These are phyloP conservation scores for Ustilago nuda DNA, from an alignment of 1,284 basidiomycete species.

Conservation along the genomic window DNA sequence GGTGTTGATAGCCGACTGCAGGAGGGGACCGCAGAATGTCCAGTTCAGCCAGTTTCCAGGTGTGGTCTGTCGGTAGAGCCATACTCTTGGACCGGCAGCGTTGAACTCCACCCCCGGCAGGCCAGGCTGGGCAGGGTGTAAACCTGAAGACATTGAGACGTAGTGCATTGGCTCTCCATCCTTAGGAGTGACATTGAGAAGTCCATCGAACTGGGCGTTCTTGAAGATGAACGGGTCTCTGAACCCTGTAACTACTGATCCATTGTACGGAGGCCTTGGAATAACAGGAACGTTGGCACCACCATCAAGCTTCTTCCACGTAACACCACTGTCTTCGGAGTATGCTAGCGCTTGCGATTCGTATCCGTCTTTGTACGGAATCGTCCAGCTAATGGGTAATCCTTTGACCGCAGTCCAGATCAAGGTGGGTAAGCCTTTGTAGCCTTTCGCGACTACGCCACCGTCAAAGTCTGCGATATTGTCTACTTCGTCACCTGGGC, in stretches of 20 bases:
- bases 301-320: slow-evolving; percentile 38
- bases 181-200: slow-evolving; percentile 12
- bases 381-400: slow-evolving; percentile 38
- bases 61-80: slow-evolving; percentile 31
- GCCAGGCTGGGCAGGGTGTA: slow-evolving; percentile 16
- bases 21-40: slow-evolving; percentile 27
- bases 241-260: slow-evolving; percentile 35
- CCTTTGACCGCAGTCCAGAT: slow-evolving; percentile 38
- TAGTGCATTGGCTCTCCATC: slow-evolving; percentile 18
- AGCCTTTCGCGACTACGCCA: slow-evolving; percentile 28
- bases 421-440: slow-evolving; percentile 38
- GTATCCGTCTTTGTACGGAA: slow-evolving; percentile 41
- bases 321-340: slow-evolving; percentile 33
- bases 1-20: slow-evolving; percentile 26
- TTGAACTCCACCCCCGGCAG: slow-evolving; percentile 20
- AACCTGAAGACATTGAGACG: slow-evolving; percentile 21
- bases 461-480: slow-evolving; percentile 43
- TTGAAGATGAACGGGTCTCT: slow-evolving; percentile 39
- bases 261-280: slow-evolving; percentile 28
- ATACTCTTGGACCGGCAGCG: slow-evolving; percentile 24
- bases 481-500: slow-evolving; percentile 37
- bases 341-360: slow-evolving; percentile 42
- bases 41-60: slow-evolving; percentile 30
- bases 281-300: slow-evolving; percentile 33
- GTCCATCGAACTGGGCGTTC: slow-evolving; percentile 25